Evolutionary conservation across 768 basidiomycete genomes (phyloP).

Genomic region (Suillus bovinus): DNA sequence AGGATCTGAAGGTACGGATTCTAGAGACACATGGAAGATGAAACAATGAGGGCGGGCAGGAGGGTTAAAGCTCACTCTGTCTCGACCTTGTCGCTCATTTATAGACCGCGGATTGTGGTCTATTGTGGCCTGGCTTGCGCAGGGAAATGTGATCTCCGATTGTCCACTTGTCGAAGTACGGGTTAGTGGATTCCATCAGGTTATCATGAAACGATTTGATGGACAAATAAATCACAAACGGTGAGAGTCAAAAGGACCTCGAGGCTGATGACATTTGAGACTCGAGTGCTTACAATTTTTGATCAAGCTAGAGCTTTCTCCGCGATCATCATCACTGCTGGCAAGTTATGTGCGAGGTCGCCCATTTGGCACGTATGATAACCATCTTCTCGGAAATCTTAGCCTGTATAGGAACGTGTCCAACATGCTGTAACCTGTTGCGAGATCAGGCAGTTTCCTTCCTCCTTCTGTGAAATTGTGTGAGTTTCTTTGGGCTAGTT

Average conservation of each 20-base stretch:
- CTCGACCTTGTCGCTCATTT: constrained; percentile 1
- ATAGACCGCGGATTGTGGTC: not conserved
- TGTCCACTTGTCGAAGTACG: not conserved
- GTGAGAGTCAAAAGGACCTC: constrained; percentile 1
- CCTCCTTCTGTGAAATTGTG: constrained; percentile 2
- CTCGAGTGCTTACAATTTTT: constrained; percentile 1
- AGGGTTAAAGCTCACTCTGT: not conserved
- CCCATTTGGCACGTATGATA: not conserved
- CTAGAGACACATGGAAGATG: not conserved
- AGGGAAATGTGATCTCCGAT: not conserved
- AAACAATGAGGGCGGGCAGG: not conserved
- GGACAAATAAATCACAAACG: not conserved
- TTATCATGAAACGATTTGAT: constrained; percentile 1
- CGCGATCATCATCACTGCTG: not conserved
- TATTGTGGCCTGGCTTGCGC: not conserved
- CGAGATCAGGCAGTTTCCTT: constrained; percentile 1
- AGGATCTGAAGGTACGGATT: not conserved
- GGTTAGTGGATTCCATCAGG: constrained; percentile 1
- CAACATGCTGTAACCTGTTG: constrained; percentile 1
- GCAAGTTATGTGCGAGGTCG: not conserved
- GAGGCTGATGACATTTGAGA: not conserved
- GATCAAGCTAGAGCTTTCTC: not conserved
- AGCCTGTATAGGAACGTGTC: constrained; percentile 5
- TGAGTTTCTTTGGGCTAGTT: constrained; percentile 4
- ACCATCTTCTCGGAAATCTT: not conserved